Percentiles rank a stretch among this genome's conserved stretches.
Evolutionary conservation across 2,329 filamentous ascomycete species (phyloP).

Genomic region (Ascochyta clinopodiicola): DNA sequence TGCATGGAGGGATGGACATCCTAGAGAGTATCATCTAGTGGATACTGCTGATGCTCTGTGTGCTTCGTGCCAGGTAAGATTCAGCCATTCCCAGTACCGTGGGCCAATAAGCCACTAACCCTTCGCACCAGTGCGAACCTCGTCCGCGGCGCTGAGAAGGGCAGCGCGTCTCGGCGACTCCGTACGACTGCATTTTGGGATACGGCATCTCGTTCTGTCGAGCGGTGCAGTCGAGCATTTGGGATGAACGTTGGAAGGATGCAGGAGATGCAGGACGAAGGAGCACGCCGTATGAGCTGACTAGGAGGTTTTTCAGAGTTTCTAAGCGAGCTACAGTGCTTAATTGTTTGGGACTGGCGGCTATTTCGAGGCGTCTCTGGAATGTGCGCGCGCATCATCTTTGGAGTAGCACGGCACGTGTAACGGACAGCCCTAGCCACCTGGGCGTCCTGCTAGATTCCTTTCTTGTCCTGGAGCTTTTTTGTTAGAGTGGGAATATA

Average conservation of each 20-base stretch:
- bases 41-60: constrained; percentile 28
- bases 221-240: not conserved
- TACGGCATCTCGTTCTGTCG: constrained; percentile 1
- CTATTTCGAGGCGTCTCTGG: constrained; percentile 2
- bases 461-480: not conserved
- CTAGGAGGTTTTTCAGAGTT: constrained; percentile 7
- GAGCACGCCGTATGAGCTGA: constrained; percentile 1
- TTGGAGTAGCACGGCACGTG: constrained; percentile 11
- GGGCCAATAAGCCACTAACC: constrained; percentile 24
- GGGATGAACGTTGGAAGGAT: constrained; percentile 13
- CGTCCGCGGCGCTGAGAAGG: constrained; percentile 21
- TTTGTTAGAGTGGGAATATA: not conserved
- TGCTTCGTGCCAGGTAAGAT: constrained; percentile 34
- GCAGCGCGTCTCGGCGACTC: constrained; percentile 8
- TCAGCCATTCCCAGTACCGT: constrained; percentile 17
- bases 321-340: constrained; percentile 12
- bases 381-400: constrained; percentile 11
- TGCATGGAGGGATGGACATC: constrained; percentile 28
- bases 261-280: constrained; percentile 5
- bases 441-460: not conserved
- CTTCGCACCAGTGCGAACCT: constrained; percentile 29
- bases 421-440: not conserved
- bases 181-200: constrained; percentile 1
- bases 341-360: constrained; percentile 17
- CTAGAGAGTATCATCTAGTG: constrained; percentile 27